Evolutionary conservation across 2,329 filamentous ascomycete species (phyloP), one percentile per base, ranked within the genome.

Genomic region (Arachnomyces sp.): DNA sequence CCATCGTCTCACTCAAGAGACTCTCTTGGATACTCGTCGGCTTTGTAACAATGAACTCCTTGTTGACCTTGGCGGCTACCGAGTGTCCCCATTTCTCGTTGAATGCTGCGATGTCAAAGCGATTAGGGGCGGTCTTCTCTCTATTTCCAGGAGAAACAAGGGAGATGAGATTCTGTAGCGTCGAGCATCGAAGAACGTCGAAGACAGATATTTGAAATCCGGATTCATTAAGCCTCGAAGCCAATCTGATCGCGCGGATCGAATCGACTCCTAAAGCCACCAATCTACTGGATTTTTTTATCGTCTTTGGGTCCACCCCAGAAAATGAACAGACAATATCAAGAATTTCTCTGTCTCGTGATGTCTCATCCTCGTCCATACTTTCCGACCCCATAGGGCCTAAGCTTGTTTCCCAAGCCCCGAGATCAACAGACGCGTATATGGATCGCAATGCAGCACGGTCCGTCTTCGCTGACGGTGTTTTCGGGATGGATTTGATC

Each of bases 1-100:
- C 48, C 57, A 66, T 59, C 1, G 60, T 65, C 50, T 67, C 64
- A 25, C 57, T 58, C 6, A 66, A 47, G 15, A 66, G 47, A 18
- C 60, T 59, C 36, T 65, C 63, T 40, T 65, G 63, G 11, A 65
- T 49, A 1, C 60, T 55, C 4, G 60, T 60, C 8, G 59, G 49
- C 1, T 54, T 56, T 7, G 59, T 36, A 12, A 57, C 44, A 29
- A 48, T 34, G 30, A 54, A 51, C 2, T 46, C 45, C 3, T 51
- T 48, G 4, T 30, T 25, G 12, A 56, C 40, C 12, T 47, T 50
- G 3, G 35, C 36, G 2, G 42, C 43, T 8, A 50, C 45, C 1
- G 37, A 31, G 7, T n/a, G 12, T 34, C 49, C 45, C 54, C 53
- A 58, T 15, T 20, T 12, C 3, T 47, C 15, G 25, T 55, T 43